Base-by-base conservation (phyloP, 2,329 filamentous ascomycete species). In the Daldinia eschscholtzii region DNA sequence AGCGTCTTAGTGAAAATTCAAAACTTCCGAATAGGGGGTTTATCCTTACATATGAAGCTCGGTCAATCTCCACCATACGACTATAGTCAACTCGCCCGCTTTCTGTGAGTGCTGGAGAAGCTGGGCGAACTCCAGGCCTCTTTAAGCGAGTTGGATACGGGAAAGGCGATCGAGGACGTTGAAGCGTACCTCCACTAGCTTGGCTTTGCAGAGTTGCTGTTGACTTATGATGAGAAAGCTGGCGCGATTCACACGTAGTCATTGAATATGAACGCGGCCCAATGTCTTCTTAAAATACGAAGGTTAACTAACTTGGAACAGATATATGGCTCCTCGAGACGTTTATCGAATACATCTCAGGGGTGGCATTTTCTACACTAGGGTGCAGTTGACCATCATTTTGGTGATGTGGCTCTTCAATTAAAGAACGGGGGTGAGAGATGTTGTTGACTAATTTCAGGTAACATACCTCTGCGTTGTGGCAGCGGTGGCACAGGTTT, bases 131-230 rank as follows among this genome's bases (percentile, higher is more conserved):
- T 3, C 85, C 85, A 18, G 86, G 86, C 20, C 87, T 83, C 74
- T 83, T 88, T 37, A 89, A 77, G 18, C 87, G 84, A 52, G 86
- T 84, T 28, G 87, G 87, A 65, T 89, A 89, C 23, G 86, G 86
- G 67, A 86, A 89, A 0, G 87, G 87, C 23, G 87, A 89, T 33
- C 86, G 82, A 55, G 87, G 85, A n/a, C 86, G 82, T 71, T 87
- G 86, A 57, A 84, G 73, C 33, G 79, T 76, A 50, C 75, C 75
- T 23, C 76, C 76, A 55, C 85, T 84, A 20, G 79, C 78, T 35
- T 83, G 82, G 65, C 83, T 86, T 67, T 84, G 82, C 46, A 86
- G 75, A 28, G 83, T 86, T 4, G 80, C 79, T 46, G 80, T 83
- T 5, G 86, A 86, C 69, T 80, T 82, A 62, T 83, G 81, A 28